Conservation (phyloP, 768 basidiomycete genomes). For the Leccinum sublutescens region DNA sequence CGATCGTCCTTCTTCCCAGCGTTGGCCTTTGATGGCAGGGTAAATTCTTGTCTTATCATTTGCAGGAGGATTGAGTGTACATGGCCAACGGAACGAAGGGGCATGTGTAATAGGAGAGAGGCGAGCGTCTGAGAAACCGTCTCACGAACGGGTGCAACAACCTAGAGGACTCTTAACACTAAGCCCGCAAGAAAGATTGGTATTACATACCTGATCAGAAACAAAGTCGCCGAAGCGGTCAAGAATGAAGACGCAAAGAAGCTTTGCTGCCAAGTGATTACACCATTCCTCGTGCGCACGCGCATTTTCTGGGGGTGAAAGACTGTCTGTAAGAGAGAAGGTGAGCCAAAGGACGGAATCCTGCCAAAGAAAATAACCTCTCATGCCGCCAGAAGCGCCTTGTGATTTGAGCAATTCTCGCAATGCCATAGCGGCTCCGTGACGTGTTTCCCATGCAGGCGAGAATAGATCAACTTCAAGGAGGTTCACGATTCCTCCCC, state of each 20-base stretch:
- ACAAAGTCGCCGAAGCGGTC: conserved; percentile 99
- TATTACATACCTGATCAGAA: conserved; percentile 68
- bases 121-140: conserved; percentile 94
- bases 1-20: conserved; percentile 37
- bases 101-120: conserved; percentile 85
- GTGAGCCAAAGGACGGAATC: neutral
- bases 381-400: conserved; percentile 80
- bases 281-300: conserved; percentile 82
- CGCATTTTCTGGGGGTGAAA: conserved; percentile 56
- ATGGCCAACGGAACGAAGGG: conserved; percentile 69
- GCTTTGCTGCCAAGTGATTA: conserved; percentile 80
- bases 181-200: neutral
- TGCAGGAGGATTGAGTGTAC: conserved; percentile 82
- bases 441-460: conserved; percentile 88
- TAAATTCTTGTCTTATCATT: conserved; percentile 92
- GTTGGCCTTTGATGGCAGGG: conserved; percentile 38
- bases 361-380: conserved; percentile 41
- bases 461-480: conserved; percentile 84
- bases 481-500: conserved; percentile 79
- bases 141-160: conserved; percentile 95
- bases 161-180: conserved; percentile 37
- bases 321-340: conserved; percentile 42
- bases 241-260: conserved; percentile 86
- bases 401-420: conserved; percentile 85
- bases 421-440: conserved; percentile 90